Base-by-base conservation (phyloP, 169 alveolate species). In the Cryptosporidium viatorum region DNA sequence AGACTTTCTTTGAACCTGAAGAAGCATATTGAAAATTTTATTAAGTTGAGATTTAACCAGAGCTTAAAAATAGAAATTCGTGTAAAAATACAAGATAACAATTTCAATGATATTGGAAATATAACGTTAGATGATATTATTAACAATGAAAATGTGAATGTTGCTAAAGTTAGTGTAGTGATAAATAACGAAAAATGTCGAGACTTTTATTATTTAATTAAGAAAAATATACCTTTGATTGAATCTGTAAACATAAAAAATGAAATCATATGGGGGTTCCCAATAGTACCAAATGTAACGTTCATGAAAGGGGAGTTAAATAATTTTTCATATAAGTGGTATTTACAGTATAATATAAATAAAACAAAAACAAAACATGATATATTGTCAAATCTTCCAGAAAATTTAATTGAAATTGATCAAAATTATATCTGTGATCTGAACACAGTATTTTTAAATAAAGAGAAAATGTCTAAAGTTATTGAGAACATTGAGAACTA, bases 221-320 rank as follows among this genome's bases (percentile, higher is more conserved):
- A 52, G 31, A 73, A 73, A 31, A 58, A 58, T 55, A 23, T 41
- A 0, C 60, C 60, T 62, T 23, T 80, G 21, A 29, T 80, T 62
- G 80, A 80, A 45, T 41, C 48, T 14, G 75, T 59, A 3, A 43
- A 26, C 18, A n/a, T 80, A 41, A 80, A 48, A 65, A 80, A 65
- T 2, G 89, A 80, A 62, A 80, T 80, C 10, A 80, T 60, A 43
- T 59, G 59, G 74, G 89, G 89, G 14, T n/a, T 65, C 6, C 75
- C 89, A 1, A 67, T 80, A 8, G 89, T 80, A 14, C 89, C 89
- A 21, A 59, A 26, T 12, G 6, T 80, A 43, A 60, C 68, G 39
- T 62, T 80, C 9, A 41, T 23, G 8, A 80, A 41, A 16, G 89
- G 89, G 5, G 16, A n/a, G 10, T 18, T 29, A 7, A 50, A 18